Evolutionary conservation across 2,329 filamentous ascomycete species (phyloP), one percentile per base, ranked within the genome.

Genomic region (Cladobotryum protrusum): DNA sequence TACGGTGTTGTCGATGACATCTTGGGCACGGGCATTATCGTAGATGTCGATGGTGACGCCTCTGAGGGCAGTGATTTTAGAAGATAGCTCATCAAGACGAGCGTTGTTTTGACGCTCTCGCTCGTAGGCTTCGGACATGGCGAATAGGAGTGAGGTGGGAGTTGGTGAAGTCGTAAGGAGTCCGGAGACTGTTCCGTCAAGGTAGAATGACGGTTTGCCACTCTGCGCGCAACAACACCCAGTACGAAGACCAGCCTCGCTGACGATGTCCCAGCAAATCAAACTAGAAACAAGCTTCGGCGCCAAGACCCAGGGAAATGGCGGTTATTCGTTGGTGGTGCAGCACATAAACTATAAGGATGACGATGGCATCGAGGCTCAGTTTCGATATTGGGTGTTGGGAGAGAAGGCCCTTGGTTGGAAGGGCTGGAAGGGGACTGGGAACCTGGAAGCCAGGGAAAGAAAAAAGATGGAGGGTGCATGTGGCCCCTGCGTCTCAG

Each of bases 21-120:
- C 82, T 61, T 97, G 92, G 60, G 88, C 82, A 52, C 89, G 83
- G 45, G 93, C 93, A 67, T 93, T 90, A 72, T 97, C 91, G 78
- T 97, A 96, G 63, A 99, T 99, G 73, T 99, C 90, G 57, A 97
- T 83, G 39, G 93, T 99, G 45, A 99, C 89, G 68, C 87, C 88
- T 63, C 92, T 89, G 56, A 99, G 81, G 47, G 90, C 89, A 15
- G 88, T 88, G 49, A 97, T 91, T 73, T 99, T 99, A 57, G 83
- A 80, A 14, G 87, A 87, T 35, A 99, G 86, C 67, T 95, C 90
- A 63, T 92, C 85, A 50, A 99, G 87, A 60, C 92, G 90, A 58
- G 88, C 84, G 72, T 97, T 95, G 75, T 99, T 99, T 72, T 99
- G 93, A 66, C 81, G 79, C 72, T 89, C 85, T 67, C 85, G 85